phyloP scores from a whole-genome alignment of 2,329 filamentous ascomycete genomes.

The Fusarium luffae region DNA sequence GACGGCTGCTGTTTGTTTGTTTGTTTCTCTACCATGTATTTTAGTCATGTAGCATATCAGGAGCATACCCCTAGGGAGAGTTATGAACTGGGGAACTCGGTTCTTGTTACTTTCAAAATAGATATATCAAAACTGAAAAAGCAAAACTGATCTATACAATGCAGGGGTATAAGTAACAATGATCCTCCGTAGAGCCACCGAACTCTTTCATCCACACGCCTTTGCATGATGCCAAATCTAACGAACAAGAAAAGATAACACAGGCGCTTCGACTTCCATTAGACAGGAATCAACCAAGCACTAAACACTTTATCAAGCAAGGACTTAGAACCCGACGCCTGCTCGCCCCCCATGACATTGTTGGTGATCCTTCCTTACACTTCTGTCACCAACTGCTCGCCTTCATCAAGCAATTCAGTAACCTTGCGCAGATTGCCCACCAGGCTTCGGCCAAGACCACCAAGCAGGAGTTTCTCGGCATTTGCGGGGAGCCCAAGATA shows the following conservation, averaged over 20 bases:
- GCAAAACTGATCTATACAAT: conserved; percentile 25
- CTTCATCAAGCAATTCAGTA: conserved; percentile 89
- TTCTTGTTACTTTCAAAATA: not conserved
- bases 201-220: conserved; percentile 12
- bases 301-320: not conserved
- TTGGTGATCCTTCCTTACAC: conserved; percentile 40
- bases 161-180: conserved; percentile 40
- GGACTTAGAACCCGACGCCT: not conserved
- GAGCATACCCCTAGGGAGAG: not conserved
- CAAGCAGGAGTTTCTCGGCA: conserved; percentile 92
- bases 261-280: not conserved
- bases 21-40: not conserved
- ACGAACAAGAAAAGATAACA: conserved; percentile 16
- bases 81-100: not conserved
- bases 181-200: conserved; percentile 10
- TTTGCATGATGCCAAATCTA: conserved; percentile 25
- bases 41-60: not conserved
- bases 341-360: not conserved
- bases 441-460: conserved; percentile 87
- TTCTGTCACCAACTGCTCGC: conserved; percentile 87
- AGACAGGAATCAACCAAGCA: conserved; percentile 6
- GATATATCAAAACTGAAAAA: conserved; percentile 9
- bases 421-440: conserved; percentile 86
- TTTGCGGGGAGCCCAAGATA: conserved; percentile 95
- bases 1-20: not conserved